These are phyloP conservation scores for Sanghuangporus baumii DNA, from an alignment of 1,284 basidiomycete genomes.

Conservation along the genomic window DNA sequence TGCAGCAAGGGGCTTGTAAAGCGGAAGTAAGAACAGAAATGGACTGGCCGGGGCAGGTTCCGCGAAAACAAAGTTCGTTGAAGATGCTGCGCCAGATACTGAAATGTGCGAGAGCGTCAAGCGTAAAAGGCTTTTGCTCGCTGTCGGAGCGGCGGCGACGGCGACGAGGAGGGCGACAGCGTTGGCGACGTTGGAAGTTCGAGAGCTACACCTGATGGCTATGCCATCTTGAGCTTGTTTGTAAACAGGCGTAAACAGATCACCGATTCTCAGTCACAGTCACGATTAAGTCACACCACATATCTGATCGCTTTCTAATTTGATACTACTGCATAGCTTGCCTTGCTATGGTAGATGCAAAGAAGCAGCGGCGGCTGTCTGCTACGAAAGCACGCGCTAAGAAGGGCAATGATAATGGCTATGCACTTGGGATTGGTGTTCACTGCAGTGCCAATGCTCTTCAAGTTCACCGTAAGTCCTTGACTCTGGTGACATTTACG, in stretches of 20 bases:
- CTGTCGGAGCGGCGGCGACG: slow-evolving; percentile 15
- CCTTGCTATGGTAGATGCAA: too few relatives aligned
- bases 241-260: slow-evolving; percentile 8
- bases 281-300: neutral
- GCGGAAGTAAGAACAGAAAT: slow-evolving; percentile 8
- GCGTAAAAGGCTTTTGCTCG: slow-evolving; percentile 11
- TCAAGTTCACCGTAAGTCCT: too few relatives aligned
- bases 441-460: too few relatives aligned
- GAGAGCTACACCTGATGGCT: slow-evolving; percentile 4
- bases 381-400: too few relatives aligned
- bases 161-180: slow-evolving; percentile 4
- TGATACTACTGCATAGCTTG: neutral
- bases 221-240: neutral
- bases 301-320: neutral
- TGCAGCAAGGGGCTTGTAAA: neutral
- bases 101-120: slow-evolving; percentile 1
- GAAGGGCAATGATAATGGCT: too few relatives aligned
- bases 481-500: neutral
- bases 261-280: slow-evolving; percentile 6
- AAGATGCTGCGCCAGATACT: neutral
- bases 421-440: too few relatives aligned
- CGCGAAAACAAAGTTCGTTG: slow-evolving; percentile 10
- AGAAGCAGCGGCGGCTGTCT: too few relatives aligned
- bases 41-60: slow-evolving; percentile 13
- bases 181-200: slow-evolving; percentile 7